These are phyloP conservation scores for Penicillium manginii DNA, from an alignment of 495 filamentous ascomycete genomes.

Conservation along the genomic window DNA sequence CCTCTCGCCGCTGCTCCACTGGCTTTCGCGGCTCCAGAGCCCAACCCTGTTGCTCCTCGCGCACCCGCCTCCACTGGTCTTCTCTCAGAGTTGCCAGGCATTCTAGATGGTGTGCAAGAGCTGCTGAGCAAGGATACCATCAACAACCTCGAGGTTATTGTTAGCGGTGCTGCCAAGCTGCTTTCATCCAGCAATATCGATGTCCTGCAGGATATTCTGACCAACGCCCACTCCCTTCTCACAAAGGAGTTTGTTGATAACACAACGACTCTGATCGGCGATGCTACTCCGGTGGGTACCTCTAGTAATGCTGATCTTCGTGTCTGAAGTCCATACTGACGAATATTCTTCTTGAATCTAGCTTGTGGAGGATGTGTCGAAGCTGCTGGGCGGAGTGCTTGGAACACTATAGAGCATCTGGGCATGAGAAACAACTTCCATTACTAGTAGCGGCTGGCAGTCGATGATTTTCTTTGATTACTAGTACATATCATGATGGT, in stretches of 20 bases:
- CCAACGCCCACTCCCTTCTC: constrained; percentile 37
- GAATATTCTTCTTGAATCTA: constrained; percentile 7
- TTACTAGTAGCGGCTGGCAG: background rate
- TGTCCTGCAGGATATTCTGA: constrained; percentile 36
- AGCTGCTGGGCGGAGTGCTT: constrained; percentile 36
- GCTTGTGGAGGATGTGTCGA: constrained; percentile 40
- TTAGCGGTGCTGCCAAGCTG: constrained; percentile 38
- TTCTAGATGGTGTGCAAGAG: constrained; percentile 29
- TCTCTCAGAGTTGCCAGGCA: constrained; percentile 29
- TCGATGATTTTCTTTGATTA: no score
- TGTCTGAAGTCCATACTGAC: background rate
- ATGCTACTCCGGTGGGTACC: constrained; percentile 54
- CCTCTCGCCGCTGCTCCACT: constrained; percentile 36
- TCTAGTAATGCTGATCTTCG: background rate
- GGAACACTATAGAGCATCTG: constrained; percentile 27
- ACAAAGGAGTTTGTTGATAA: constrained; percentile 45
- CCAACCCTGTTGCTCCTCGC: constrained; percentile 36
- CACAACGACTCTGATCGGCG: constrained; percentile 52
- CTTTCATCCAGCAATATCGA: constrained; percentile 35
- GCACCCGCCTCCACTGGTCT: constrained; percentile 30
- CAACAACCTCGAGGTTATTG: constrained; percentile 47
- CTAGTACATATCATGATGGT: constrained; percentile 3
- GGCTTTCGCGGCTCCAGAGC: constrained; percentile 39
- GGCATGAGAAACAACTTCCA: constrained; percentile 4
- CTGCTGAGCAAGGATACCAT: constrained; percentile 43